These are phyloP conservation scores for Phlyctochytrium bullatum DNA, from an alignment of 192 early-diverging fungal species.

Conservation along the genomic window DNA sequence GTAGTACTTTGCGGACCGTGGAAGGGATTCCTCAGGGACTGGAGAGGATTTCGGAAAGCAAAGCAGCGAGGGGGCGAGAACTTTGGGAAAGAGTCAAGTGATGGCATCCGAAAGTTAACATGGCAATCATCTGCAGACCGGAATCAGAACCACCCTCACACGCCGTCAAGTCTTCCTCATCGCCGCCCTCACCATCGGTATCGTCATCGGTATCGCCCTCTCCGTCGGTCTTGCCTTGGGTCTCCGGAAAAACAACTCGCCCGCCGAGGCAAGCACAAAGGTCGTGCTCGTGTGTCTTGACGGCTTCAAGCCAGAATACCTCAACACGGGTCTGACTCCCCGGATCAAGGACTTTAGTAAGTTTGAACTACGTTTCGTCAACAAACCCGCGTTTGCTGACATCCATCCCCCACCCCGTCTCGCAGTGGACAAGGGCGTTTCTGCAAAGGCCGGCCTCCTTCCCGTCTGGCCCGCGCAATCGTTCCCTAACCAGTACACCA, in stretches of 20 bases:
- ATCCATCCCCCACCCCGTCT: background rate
- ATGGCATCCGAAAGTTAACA: too few relatives aligned
- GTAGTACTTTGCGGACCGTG: too few relatives aligned
- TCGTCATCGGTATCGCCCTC: constrained; percentile 8
- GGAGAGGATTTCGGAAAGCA: too few relatives aligned
- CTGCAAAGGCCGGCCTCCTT: background rate
- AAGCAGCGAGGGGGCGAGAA: too few relatives aligned
- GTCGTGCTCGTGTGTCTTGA: constrained; percentile 9
- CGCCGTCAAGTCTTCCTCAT: constrained; percentile 8
- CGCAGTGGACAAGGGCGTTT: background rate
- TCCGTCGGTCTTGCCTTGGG: constrained; percentile 1
- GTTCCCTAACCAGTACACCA: constrained; percentile 19
- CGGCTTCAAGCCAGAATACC: constrained; percentile 10
- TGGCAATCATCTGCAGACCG: constrained; percentile 2
- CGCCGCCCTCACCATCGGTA: constrained; percentile 7
- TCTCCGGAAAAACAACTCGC: background rate
- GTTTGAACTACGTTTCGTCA: background rate
- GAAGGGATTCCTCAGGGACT: too few relatives aligned
- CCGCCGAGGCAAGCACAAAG: background rate
- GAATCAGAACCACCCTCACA: constrained; percentile 14
- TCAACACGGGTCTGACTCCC: background rate
- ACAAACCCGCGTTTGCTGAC: background rate
- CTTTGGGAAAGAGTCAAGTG: too few relatives aligned
- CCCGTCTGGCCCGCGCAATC: constrained; percentile 17
- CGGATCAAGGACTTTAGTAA: constrained; percentile 7